Evolutionary conservation across 2,329 filamentous ascomycete genomes (phyloP).

Genomic region (Emmonsia crescens): DNA sequence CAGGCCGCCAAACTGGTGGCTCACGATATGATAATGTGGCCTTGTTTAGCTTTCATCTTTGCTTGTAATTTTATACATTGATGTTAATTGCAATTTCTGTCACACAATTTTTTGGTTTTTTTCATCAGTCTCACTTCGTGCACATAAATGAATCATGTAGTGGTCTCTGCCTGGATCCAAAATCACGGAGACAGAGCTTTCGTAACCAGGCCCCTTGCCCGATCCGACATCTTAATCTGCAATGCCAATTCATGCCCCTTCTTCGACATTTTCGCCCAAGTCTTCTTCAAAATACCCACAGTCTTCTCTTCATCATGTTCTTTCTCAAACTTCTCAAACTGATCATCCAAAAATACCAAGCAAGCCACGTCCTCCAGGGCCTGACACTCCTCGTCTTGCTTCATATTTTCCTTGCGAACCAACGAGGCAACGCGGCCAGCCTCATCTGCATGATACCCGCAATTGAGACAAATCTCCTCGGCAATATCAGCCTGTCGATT

Average conservation of each 20-base stretch:
- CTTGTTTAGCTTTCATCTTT: not conserved
- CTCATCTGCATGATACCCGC: slow-evolving; percentile 43
- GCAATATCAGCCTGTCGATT: slow-evolving; percentile 59
- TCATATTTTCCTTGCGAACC: slow-evolving; percentile 67
- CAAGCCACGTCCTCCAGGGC: slow-evolving; percentile 77
- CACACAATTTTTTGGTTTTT: too few relatives aligned
- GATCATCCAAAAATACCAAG: slow-evolving; percentile 76
- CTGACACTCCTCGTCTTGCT: slow-evolving; percentile 46
- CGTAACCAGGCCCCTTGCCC: slow-evolving; percentile 49
- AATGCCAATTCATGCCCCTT: slow-evolving; percentile 54
- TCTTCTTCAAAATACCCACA: slow-evolving; percentile 58
- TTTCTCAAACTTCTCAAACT: slow-evolving; percentile 70
- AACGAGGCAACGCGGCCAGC: slow-evolving; percentile 55
- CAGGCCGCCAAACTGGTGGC: not conserved
- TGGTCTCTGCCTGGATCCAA: not conserved
- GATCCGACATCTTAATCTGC: slow-evolving; percentile 52
- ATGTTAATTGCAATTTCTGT: not conserved
- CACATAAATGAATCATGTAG: not conserved
- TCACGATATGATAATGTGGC: not conserved
- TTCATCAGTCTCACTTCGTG: not conserved
- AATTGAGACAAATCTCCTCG: slow-evolving; percentile 41
- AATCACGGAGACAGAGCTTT: slow-evolving; percentile 45
- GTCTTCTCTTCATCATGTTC: slow-evolving; percentile 68
- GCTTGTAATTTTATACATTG: not conserved
- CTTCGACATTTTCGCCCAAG: slow-evolving; percentile 64